These are phyloP conservation scores for Kandelia obovata DNA, from an alignment of 345 rosid species.

Conservation along the genomic window DNA sequence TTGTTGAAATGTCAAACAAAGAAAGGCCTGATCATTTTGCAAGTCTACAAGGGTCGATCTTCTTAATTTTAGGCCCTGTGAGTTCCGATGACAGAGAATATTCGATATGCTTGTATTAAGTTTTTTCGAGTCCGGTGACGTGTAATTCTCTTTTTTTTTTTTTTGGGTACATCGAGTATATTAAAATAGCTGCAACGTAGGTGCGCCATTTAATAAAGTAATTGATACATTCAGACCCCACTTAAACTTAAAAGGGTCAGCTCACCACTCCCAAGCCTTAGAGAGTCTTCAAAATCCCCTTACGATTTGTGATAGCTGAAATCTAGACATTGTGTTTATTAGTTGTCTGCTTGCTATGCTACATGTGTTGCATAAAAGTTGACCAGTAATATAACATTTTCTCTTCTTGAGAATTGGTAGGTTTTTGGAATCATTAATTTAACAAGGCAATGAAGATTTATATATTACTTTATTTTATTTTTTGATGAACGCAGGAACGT, in stretches of 20 bases:
- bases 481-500: slow-evolving; percentile 50
- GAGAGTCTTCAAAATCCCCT: no score
- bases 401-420: no score
- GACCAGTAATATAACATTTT: no score
- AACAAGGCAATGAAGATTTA: no score
- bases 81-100: background rate
- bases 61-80: background rate
- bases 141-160: no score
- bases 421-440: no score
- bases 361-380: no score
- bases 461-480: background rate
- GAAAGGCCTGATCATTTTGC: background rate
- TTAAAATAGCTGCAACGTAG: slow-evolving; percentile 11
- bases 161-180: background rate
- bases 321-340: no score
- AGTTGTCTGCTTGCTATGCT: no score
- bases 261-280: background rate
- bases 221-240: slow-evolving; percentile 11
- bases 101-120: background rate
- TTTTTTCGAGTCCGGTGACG: background rate
- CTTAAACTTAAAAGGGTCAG: background rate
- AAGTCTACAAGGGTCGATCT: background rate
- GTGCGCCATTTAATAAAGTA: background rate
- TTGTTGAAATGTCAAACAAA: no score
- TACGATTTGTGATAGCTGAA: no score